Conservation (phyloP, 805 yeast genomes). For the Wickerhamiella nectarea region DNA sequence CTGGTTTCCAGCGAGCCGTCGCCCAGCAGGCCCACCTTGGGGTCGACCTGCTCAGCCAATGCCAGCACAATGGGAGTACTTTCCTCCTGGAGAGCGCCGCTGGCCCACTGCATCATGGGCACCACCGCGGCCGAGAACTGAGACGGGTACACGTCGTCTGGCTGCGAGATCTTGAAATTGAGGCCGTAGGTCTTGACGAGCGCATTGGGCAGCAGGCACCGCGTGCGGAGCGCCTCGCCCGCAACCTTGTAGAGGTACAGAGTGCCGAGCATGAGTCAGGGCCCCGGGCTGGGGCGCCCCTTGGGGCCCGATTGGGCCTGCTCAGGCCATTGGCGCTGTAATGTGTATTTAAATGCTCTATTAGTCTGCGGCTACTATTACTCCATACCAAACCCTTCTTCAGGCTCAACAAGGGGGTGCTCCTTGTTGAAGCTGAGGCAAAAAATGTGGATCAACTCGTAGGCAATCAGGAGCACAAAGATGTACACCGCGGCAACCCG, state of each 20-base stretch:
- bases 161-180: constrained; percentile 38
- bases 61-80: constrained; percentile 9
- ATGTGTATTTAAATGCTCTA: neutral
- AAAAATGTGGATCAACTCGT: constrained; percentile 2
- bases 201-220: constrained; percentile 14
- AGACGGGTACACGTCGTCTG: constrained; percentile 32
- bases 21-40: constrained; percentile 42
- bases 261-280: constrained; percentile 15
- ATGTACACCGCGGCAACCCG: neutral
- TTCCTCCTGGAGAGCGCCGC: constrained; percentile 8
- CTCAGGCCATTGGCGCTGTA: no score
- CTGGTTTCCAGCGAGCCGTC: constrained; percentile 40
- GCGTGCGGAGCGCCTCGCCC: constrained; percentile 19
- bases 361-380: no score
- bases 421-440: constrained; percentile 1
- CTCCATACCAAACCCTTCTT: constrained; percentile 2
- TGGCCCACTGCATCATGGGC: constrained; percentile 36
- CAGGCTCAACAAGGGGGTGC: constrained; percentile 5
- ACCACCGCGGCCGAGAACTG: constrained; percentile 44
- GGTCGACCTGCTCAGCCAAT: constrained; percentile 9
- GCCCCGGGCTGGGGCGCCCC: neutral
- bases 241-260: constrained; percentile 12
- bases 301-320: neutral
- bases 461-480: neutral
- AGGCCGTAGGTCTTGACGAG: constrained; percentile 42